Percentiles rank a stretch among this genome's conserved stretches.
phyloP scores from a whole-genome alignment of 805 yeast species.

The Pichia manshurica region DNA sequence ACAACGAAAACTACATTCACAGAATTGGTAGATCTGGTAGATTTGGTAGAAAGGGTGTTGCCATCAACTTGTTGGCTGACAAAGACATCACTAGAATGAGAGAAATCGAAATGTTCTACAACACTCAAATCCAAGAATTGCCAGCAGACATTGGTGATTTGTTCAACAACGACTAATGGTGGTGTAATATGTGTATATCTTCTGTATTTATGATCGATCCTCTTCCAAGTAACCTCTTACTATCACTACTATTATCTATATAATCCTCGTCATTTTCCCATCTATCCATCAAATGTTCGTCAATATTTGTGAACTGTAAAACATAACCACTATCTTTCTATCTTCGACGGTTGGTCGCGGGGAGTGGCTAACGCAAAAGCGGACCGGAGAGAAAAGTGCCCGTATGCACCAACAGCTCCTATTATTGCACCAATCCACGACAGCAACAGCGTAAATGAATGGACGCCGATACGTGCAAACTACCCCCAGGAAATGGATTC shows the following conservation, averaged over 20 bases:
- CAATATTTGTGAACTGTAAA: no score
- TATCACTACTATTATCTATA: not conserved
- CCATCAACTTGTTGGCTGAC: conserved; percentile 85
- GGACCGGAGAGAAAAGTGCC: no score
- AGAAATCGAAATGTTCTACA: conserved; percentile 69
- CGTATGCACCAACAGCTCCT: no score
- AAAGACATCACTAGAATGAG: conserved; percentile 70
- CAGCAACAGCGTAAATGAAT: no score
- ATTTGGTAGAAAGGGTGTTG: conserved; percentile 98
- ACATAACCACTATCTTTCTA: no score
- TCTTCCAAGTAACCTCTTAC: not conserved
- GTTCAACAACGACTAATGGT: conserved; percentile 18
- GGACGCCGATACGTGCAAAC: no score
- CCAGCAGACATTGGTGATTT: conserved; percentile 65
- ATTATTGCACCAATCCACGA: no score
- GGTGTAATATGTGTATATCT: not conserved
- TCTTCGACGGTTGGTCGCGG: no score
- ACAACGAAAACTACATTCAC: conserved; percentile 94
- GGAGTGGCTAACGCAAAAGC: no score
- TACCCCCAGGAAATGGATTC: no score
- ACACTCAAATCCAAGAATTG: conserved; percentile 70
- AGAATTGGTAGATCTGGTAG: conserved; percentile 98
- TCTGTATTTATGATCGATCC: not conserved
- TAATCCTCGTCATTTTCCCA: no score
- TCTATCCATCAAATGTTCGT: no score